Evolutionary conservation across 2,329 filamentous ascomycete genomes (phyloP).

Genomic region (Geoglossum cookeanum): DNA sequence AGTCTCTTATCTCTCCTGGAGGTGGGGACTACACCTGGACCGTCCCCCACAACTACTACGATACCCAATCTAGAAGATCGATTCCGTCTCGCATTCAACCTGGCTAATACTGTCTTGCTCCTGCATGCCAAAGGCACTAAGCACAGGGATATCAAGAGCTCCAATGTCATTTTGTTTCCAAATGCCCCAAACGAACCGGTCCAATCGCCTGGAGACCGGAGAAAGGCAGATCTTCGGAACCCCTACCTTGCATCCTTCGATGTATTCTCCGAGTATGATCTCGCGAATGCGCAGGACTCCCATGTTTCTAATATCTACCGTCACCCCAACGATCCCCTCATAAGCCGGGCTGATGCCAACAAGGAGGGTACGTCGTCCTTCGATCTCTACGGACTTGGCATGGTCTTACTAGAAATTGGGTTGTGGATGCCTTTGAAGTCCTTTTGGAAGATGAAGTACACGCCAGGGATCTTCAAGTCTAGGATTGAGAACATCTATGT

Average conservation of each 20-base stretch:
- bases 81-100: conserved; percentile 53
- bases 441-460: conserved; percentile 38
- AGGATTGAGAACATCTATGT: conserved; percentile 45
- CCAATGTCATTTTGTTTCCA: conserved; percentile 47
- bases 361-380: conserved; percentile 22
- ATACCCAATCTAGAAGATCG: conserved; percentile 54
- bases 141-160: conserved; percentile 50
- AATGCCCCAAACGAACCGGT: conserved; percentile 21
- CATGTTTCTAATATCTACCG: conserved; percentile 39
- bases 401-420: conserved; percentile 56
- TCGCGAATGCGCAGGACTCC: conserved; percentile 26
- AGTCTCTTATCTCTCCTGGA: conserved; percentile 5
- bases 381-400: conserved; percentile 55
- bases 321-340: conserved; percentile 37
- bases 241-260: conserved; percentile 59
- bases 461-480: conserved; percentile 40
- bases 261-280: conserved; percentile 40
- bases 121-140: conserved; percentile 49
- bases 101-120: conserved; percentile 54
- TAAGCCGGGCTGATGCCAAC: conserved; percentile 18
- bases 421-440: conserved; percentile 50
- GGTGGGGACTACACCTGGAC: background rate
- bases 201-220: conserved; percentile 17
- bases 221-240: conserved; percentile 25
- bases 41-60: background rate